Conservation (phyloP, 108 stramenopile species). For the Nitzschia sp. region DNA sequence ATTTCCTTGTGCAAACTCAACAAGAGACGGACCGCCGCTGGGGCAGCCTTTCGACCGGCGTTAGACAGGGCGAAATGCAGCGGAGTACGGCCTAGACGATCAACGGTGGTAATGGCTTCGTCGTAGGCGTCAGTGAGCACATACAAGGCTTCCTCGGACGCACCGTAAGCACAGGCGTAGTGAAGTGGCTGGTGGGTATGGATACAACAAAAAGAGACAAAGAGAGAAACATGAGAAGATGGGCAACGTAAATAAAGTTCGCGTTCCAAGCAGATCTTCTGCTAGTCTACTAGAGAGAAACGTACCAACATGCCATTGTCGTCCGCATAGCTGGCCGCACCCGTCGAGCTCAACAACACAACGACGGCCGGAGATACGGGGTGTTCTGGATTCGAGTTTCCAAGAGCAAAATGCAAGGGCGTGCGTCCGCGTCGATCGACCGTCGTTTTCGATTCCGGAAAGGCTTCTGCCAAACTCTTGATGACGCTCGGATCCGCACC, state of each 20-base stretch:
- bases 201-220: neutral
- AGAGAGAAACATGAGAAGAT: neutral
- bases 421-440: constrained; percentile 66
- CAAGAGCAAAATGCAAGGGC: constrained; percentile 72
- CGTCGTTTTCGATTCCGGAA: constrained; percentile 57
- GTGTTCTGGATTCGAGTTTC: constrained; percentile 42
- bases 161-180: constrained; percentile 82
- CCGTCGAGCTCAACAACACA: constrained; percentile 49
- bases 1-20: constrained; percentile 44
- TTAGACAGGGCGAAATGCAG: constrained; percentile 78
- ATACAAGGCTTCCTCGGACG: constrained; percentile 60
- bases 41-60: constrained; percentile 66
- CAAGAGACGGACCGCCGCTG: constrained; percentile 58
- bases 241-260: no score
- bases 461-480: constrained; percentile 52
- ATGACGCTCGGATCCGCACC: constrained; percentile 61
- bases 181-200: constrained; percentile 48
- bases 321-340: constrained; percentile 59
- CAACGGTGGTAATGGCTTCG: constrained; percentile 51
- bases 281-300: no score
- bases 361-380: constrained; percentile 49
- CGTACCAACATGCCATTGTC: constrained; percentile 79
- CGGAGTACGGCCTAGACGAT: constrained; percentile 58
- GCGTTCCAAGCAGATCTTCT: no score
- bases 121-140: constrained; percentile 58